Evolutionary conservation across 2,329 filamentous ascomycete species (phyloP), one percentile per base, ranked within the genome.

Genomic region (Cercospora nicotianae): DNA sequence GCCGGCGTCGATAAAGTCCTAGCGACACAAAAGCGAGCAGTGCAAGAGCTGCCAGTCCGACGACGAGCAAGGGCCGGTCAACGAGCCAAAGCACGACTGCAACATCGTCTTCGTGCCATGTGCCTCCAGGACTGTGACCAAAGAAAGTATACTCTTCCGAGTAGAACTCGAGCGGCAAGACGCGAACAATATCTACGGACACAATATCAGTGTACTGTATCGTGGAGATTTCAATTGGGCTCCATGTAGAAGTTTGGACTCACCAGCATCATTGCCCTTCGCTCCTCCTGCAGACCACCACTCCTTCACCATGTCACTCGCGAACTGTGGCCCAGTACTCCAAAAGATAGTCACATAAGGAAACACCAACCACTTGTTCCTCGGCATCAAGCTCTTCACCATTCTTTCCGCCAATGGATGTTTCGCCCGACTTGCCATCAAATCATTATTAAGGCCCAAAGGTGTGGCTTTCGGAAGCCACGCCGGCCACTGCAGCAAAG

Each of bases 381-480:
- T 67, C 13, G 28, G 28, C 31, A 59, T n/a, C 18, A 71, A 64
- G 1, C 55, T 55, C 10, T 59, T 55, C 2, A 73, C 68, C 74
- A 77, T 76, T 26, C 65, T 61, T 51, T 68, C 42, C 13, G 74
- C 8, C 9, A 77, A 63, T 1, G 75, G 72, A 42, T 77, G 75
- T 13, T 69, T 53, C 1, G 72, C 60, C 10, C 69, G 45, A 5
- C 67, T 71, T 6, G 75, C 89, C 89, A 93, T 92, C 55, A 89
- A 87, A 73, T 93, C 90, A 81, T 93, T 93, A 68, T 88, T 90
- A 69, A 93, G 90, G 70, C 90, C 90, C 0, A 90, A 91, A 1
- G 90, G 90, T 3, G 84, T 81, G 0, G 90, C 92, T 69, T 87
- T 86, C 71, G 89, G 88, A 6, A 90, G 82, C 87, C 87, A 91